A percentile compares a stretch with the other conserved stretches of the same genome.
Evolutionary conservation across 2,329 filamentous ascomycete species (phyloP).

Genomic region (Fusarium bulbicola): DNA sequence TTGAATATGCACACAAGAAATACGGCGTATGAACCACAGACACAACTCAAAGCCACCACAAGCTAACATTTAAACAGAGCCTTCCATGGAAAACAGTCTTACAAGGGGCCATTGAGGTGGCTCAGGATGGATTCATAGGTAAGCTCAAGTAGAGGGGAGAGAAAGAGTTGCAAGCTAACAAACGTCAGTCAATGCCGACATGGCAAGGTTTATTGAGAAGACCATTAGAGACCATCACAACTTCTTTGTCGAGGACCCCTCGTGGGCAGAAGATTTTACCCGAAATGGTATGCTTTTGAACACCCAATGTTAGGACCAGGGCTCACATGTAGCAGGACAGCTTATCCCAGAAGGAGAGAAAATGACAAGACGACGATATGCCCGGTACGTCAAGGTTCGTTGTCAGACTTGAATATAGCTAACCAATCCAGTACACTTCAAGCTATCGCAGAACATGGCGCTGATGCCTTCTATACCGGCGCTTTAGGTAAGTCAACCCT

Average conservation of each 20-base stretch:
- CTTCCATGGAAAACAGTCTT: conserved; percentile 78
- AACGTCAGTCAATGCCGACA: conserved; percentile 71
- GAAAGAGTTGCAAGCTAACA: conserved; percentile 9
- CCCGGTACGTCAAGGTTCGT: conserved; percentile 51
- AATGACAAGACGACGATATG: conserved; percentile 84
- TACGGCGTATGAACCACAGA: conserved; percentile 64
- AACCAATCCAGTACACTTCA: conserved; percentile 67
- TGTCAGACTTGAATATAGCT: background rate
- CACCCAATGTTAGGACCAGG: background rate
- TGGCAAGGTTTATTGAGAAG: conserved; percentile 75
- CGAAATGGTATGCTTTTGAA: conserved; percentile 66
- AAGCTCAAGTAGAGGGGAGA: conserved; percentile 4
- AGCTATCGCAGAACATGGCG: conserved; percentile 76
- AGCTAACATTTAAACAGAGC: conserved; percentile 43
- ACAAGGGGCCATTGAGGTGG: conserved; percentile 76
- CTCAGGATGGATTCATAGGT: conserved; percentile 74
- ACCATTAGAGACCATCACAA: conserved; percentile 53
- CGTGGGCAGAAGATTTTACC: conserved; percentile 89
- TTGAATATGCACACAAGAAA: conserved; percentile 79
- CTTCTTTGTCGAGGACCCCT: conserved; percentile 78
- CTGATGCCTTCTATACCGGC: conserved; percentile 78
- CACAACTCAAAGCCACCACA: background rate
- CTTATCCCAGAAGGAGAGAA: conserved; percentile 76
- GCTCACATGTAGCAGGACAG: conserved; percentile 55
- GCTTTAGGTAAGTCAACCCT: conserved; percentile 58